Evolutionary conservation across 768 basidiomycete genomes (phyloP).

Genomic region (Lactifluus subvellereus): DNA sequence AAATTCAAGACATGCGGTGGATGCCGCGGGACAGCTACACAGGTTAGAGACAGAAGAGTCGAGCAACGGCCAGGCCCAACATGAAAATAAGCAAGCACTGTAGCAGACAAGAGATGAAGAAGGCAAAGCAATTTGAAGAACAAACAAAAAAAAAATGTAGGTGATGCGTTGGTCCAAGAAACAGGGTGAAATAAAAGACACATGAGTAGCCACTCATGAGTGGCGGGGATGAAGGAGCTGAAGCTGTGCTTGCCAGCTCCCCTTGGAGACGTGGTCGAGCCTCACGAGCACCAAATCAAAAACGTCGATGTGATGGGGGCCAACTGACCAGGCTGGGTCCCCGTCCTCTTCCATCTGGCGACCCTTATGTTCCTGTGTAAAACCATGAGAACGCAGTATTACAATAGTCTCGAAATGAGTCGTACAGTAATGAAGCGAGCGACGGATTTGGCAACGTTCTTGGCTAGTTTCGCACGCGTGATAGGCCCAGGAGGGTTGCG

Average conservation of each 20-base stretch:
- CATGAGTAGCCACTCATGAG: not conserved
- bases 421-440: conserved; percentile 59
- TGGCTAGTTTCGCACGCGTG: conserved; percentile 68
- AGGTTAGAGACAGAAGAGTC: not conserved
- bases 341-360: conserved; percentile 58
- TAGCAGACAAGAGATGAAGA: not conserved
- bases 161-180: not conserved
- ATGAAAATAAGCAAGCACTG: not conserved
- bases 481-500: conserved; percentile 72
- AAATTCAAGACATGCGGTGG: not conserved
- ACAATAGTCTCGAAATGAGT: conserved; percentile 6
- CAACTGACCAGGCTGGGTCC: conserved; percentile 60
- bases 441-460: conserved; percentile 74
- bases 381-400: not conserved
- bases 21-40: conserved; percentile 6
- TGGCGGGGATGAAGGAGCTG: conserved; percentile 35
- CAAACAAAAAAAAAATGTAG: not conserved
- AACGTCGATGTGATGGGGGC: conserved; percentile 46
- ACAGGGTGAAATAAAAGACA: not conserved
- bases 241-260: conserved; percentile 77
- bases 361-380: conserved; percentile 42
- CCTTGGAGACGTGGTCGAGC: conserved; percentile 77
- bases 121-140: not conserved
- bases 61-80: not conserved
- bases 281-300: conserved; percentile 71